Evolutionary conservation across 164 flowering plant genomes (phyloP).

Genomic region (Cinnamomum micranthum): DNA sequence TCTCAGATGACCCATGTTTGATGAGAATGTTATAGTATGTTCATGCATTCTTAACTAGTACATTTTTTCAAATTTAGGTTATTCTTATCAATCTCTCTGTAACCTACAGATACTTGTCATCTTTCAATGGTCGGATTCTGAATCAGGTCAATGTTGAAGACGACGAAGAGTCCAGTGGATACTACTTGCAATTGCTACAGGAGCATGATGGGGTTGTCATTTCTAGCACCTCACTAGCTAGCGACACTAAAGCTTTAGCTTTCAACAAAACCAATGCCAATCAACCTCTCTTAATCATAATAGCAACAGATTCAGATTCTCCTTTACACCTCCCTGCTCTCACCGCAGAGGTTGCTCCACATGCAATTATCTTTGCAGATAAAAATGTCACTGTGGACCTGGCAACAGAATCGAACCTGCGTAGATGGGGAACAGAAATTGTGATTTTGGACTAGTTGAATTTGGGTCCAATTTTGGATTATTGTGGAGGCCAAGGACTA

Average conservation of each 20-base stretch:
- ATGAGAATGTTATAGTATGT: too few relatives aligned
- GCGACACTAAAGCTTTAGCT: constrained; percentile 23
- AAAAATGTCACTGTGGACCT: constrained; percentile 28
- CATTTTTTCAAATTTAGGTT: too few relatives aligned
- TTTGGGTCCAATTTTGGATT: constrained; percentile 45
- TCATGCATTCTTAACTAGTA: too few relatives aligned
- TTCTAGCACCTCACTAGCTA: constrained; percentile 35
- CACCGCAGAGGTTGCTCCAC: constrained; percentile 25
- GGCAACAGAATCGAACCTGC: constrained; percentile 11
- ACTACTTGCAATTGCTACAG: constrained; percentile 66
- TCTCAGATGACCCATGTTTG: too few relatives aligned
- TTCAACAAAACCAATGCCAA: constrained; percentile 74
- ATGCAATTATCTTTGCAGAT: constrained; percentile 44
- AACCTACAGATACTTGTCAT: constrained; percentile 58
- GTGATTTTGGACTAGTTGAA: constrained; percentile 49
- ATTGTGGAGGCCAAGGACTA: constrained; percentile 49
- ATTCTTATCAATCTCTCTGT: not conserved
- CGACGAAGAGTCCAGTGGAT: constrained; percentile 58
- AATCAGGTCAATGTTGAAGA: constrained; percentile 56
- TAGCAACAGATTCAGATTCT: constrained; percentile 30
- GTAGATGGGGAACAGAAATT: constrained; percentile 47
- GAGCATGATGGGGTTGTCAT: constrained; percentile 68
- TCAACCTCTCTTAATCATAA: constrained; percentile 59
- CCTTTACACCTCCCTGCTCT: constrained; percentile 21
- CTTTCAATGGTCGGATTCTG: constrained; percentile 59